Evolutionary conservation across 306 rosid genomes (phyloP).

Genomic region (Sicyos baderoa): DNA sequence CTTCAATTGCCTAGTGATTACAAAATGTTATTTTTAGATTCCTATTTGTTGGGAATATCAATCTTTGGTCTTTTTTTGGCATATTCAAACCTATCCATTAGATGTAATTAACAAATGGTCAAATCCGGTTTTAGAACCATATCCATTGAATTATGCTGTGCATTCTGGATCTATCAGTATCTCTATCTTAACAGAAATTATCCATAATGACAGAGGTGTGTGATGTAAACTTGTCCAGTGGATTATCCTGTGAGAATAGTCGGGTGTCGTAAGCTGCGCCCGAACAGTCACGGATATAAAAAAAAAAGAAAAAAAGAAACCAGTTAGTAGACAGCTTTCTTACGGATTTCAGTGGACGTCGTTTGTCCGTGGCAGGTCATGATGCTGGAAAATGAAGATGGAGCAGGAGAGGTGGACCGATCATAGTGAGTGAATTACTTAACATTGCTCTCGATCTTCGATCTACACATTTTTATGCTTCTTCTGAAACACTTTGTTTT

Average conservation of each 20-base stretch:
- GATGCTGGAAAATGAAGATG: constrained; percentile 7
- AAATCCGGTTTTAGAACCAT: neutral
- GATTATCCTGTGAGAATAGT: too few relatives aligned
- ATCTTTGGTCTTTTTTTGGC: neutral
- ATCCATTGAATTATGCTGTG: neutral
- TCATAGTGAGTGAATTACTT: constrained; percentile 9
- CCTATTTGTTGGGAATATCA: neutral
- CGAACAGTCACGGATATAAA: too few relatives aligned
- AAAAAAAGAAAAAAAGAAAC: neutral
- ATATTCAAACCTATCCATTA: neutral
- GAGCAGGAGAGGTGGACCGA: neutral
- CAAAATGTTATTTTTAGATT: neutral
- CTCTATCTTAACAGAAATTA: neutral
- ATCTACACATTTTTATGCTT: constrained; percentile 1
- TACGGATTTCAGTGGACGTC: neutral
- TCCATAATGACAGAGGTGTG: neutral
- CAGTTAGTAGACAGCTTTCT: neutral
- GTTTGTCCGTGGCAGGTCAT: neutral
- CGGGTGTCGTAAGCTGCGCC: too few relatives aligned
- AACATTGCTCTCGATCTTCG: neutral
- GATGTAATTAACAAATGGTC: neutral
- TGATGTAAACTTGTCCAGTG: neutral
- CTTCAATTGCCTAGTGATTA: too few relatives aligned
- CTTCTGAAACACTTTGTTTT: constrained; percentile 4
- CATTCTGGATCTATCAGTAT: constrained; percentile 1